Conservation (phyloP, 73 alveolate genomes). For the Paraurostyla sp. region DNA sequence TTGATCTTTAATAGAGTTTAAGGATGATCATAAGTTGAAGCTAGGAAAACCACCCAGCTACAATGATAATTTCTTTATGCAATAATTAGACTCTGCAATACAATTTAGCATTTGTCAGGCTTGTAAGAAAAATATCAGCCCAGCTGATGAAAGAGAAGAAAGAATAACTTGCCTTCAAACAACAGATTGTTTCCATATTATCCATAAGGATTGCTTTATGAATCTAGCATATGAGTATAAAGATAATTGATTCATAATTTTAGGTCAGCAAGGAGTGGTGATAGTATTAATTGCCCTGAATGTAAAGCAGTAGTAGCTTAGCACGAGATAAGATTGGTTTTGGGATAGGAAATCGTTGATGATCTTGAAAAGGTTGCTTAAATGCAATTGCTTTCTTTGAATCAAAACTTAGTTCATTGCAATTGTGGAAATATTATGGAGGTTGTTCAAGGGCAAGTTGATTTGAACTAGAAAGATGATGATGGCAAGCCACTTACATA, state of each 20-base stretch:
- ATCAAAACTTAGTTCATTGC: not conserved
- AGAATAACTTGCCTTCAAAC: not conserved
- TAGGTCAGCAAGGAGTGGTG: not conserved
- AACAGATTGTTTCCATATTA: slow-evolving; percentile 31
- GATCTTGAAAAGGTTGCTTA: slow-evolving; percentile 56
- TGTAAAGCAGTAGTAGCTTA: slow-evolving; percentile 63
- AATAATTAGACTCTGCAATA: too few relatives aligned
- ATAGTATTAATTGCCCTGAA: slow-evolving; percentile 37
- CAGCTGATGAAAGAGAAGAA: not conserved
- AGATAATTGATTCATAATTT: not conserved
- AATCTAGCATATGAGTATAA: not conserved
- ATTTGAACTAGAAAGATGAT: slow-evolving; percentile 72
- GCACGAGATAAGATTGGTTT: slow-evolving; percentile 62
- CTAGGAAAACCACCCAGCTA: not conserved
- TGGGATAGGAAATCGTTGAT: slow-evolving; percentile 67
- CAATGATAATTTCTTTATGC: not conserved
- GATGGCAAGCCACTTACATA: slow-evolving; percentile 25
- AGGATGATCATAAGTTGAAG: not conserved
- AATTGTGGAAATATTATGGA: slow-evolving; percentile 72
- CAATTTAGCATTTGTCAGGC: not conserved
- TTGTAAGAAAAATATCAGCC: not conserved
- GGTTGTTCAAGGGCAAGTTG: slow-evolving; percentile 75
- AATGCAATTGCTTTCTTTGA: not conserved
- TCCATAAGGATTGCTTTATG: slow-evolving; percentile 55
- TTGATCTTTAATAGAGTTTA: not conserved